Evolutionary conservation across 2,329 filamentous ascomycete species (phyloP).

Genomic region (Fusarium sublunatum): DNA sequence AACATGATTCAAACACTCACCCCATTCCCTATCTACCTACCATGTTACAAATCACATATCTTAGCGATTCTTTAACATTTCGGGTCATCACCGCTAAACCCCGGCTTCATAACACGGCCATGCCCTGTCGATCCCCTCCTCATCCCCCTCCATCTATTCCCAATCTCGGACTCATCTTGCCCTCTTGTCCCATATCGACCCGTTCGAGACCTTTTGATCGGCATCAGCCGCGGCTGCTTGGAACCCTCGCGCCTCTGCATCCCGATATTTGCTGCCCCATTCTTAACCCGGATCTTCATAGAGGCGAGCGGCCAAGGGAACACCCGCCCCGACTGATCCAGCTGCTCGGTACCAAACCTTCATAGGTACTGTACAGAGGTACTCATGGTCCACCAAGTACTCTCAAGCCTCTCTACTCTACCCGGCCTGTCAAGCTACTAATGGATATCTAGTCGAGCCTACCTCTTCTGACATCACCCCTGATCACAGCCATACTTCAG

Average conservation of each 20-base stretch:
- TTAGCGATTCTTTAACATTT: background rate
- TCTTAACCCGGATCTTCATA: constrained; percentile 10
- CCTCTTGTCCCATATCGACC: constrained; percentile 18
- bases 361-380: background rate
- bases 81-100: constrained; percentile 9
- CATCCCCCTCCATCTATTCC: constrained; percentile 32
- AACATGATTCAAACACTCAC: background rate
- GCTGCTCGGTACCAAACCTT: constrained; percentile 27
- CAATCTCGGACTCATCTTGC: constrained; percentile 23
- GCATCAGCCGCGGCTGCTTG: constrained; percentile 13
- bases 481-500: background rate
- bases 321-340: constrained; percentile 26
- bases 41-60: constrained; percentile 4
- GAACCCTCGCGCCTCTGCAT: constrained; percentile 3
- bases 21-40: background rate
- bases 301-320: constrained; percentile 19
- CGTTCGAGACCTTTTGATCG: constrained; percentile 38
- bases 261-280: constrained; percentile 3
- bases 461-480: constrained; percentile 6
- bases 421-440: background rate
- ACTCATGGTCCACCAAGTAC: background rate
- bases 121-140: constrained; percentile 39
- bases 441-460: background rate
- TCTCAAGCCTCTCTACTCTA: background rate
- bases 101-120: constrained; percentile 7